phyloP scores from a whole-genome alignment of 2,329 filamentous ascomycete genomes.

The Fusarium multiceps region DNA sequence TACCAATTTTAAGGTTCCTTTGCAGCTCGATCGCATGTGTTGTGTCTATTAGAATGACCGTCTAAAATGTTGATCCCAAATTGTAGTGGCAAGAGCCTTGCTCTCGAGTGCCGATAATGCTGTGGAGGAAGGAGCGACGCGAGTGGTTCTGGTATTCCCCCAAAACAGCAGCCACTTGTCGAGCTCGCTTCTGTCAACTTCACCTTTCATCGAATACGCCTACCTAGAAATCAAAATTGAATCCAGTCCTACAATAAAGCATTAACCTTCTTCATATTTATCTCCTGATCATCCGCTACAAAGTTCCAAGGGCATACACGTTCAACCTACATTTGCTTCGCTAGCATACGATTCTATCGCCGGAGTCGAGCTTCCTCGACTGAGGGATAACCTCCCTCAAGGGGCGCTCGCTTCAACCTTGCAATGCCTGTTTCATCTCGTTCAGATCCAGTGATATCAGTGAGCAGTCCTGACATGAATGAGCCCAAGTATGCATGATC shows the following conservation, averaged over 20 bases:
- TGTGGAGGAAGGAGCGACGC: not conserved
- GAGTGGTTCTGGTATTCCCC: not conserved
- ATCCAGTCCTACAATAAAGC: not conserved
- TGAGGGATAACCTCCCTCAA: not conserved
- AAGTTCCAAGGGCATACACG: not conserved
- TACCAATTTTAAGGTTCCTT: slow-evolving; percentile 40
- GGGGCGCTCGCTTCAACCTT: not conserved
- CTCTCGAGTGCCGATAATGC: not conserved
- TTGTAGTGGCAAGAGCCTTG: not conserved
- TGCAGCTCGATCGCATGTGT: not conserved
- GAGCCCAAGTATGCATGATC: slow-evolving; percentile 43
- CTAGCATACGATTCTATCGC: not conserved
- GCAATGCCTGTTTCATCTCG: slow-evolving; percentile 37
- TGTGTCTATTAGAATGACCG: not conserved
- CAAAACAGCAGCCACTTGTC: not conserved
- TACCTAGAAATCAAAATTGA: not conserved
- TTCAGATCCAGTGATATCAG: slow-evolving; percentile 26
- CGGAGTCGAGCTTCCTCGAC: not conserved
- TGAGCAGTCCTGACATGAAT: slow-evolving; percentile 8
- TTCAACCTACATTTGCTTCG: not conserved
- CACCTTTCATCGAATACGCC: not conserved
- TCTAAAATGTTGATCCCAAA: not conserved
- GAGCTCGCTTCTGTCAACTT: not conserved
- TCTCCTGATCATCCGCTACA: not conserved
- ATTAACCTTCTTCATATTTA: not conserved